Evolutionary conservation across 768 basidiomycete species (phyloP), one percentile per base, ranked within the genome.

Genomic region (Butyriboletus loyo): DNA sequence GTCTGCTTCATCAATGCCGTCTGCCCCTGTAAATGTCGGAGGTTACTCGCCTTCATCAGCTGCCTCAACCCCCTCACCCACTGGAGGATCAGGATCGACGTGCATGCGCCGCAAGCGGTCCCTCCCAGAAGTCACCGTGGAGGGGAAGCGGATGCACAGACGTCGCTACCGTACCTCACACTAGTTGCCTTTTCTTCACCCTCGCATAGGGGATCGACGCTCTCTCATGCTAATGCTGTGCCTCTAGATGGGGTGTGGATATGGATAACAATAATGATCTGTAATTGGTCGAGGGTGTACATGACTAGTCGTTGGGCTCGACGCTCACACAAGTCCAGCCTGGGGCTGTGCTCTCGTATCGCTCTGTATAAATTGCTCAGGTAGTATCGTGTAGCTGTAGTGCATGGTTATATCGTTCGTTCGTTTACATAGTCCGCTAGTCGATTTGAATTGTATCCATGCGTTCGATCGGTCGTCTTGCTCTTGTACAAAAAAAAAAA

Each of bases 91-190:
- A 14, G 38, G 40, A 13, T 49, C 57, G 2, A 49, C 53, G 0
- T 63, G 62, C 37, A 46, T 7, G 37, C 17, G 14, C 8, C 10
- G 17, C 22, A 65, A 62, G 43, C 63, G 54, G 2, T 50, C 62
- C n/a, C 1, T 24, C n/a, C 7, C 46, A 7, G 24, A 39, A 13
- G 22, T 24, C 39, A 13, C 27, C 32, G 50, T 37, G 28, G 22
- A 47, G 7, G n/a, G 17, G 11, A 53, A 50, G 48, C 52, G 63
- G 31, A 62, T 59, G 50, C 56, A 65, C 44, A 54, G 41, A 31
- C 53, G 63, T 13, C 63, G 56, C 17, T 13, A 32, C 28, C 52
- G 54, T 19, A 19, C 35, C 8, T 38, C 50, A 3, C 59, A 64
- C 42, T 65, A n/a, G n/a, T n/a, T n/a, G n/a, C n/a, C n/a, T n/a